Evolutionary conservation across 2,329 filamentous ascomycete genomes (phyloP).

Genomic region (Cordyceps farinosa): DNA sequence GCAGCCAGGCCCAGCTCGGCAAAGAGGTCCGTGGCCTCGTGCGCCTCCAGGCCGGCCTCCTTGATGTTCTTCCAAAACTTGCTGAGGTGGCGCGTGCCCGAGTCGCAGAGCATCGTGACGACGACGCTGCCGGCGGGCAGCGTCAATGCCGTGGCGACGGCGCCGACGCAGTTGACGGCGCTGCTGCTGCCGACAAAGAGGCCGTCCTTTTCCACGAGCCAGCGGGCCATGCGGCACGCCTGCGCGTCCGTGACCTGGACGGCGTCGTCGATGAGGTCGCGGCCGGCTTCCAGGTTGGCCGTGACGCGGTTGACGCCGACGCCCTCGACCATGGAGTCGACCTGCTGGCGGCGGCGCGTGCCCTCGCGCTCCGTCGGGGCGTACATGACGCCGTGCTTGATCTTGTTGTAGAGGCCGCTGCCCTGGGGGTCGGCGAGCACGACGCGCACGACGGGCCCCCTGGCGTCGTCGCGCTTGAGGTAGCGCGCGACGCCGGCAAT

Average conservation of each 20-base stretch:
- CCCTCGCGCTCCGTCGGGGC: slow-evolving; percentile 84
- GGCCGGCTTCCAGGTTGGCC: slow-evolving; percentile 82
- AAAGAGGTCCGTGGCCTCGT: slow-evolving; percentile 47
- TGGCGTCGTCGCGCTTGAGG: slow-evolving; percentile 57
- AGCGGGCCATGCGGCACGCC: slow-evolving; percentile 89
- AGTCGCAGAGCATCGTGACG: slow-evolving; percentile 82
- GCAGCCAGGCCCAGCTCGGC: slow-evolving; percentile 43
- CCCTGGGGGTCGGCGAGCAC: slow-evolving; percentile 93
- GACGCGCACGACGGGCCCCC: slow-evolving; percentile 57
- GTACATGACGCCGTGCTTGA: slow-evolving; percentile 96
- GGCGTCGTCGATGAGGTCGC: slow-evolving; percentile 85
- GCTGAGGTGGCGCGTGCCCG: slow-evolving; percentile 75
- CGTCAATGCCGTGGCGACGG: slow-evolving; percentile 63
- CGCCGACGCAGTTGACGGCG: slow-evolving; percentile 91
- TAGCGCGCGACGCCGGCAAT: slow-evolving; percentile 82
- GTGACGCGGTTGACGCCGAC: slow-evolving; percentile 96
- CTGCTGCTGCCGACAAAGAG: slow-evolving; percentile 93
- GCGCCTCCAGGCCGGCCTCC: slow-evolving; percentile 63
- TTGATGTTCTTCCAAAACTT: slow-evolving; percentile 79
- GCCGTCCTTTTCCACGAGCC: slow-evolving; percentile 92
- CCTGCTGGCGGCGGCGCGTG: slow-evolving; percentile 81
- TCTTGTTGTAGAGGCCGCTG: slow-evolving; percentile 86
- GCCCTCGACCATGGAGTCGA: slow-evolving; percentile 94
- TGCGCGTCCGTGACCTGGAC: slow-evolving; percentile 84
- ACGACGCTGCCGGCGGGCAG: slow-evolving; percentile 61